Evolutionary conservation across 192 early-diverging fungal species (phyloP).

Genomic region (Backusella morwellensis): DNA sequence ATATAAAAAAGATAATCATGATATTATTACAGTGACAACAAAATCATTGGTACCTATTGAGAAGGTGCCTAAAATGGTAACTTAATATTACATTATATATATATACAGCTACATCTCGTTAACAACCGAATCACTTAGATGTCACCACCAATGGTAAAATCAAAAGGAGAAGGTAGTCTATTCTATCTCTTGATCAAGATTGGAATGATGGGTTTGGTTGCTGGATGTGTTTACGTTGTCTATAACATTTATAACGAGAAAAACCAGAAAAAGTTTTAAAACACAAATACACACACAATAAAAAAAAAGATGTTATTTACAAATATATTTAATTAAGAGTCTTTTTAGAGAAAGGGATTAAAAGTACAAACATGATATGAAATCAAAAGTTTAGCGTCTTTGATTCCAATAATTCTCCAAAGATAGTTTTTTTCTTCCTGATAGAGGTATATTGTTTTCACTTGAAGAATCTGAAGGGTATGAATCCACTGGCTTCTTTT

Average conservation of each 20-base stretch:
- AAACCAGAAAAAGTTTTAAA: background rate
- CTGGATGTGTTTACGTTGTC: background rate
- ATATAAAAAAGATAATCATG: conserved; percentile 34
- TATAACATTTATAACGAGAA: background rate
- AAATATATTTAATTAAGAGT: background rate
- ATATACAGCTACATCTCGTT: too few species aligned
- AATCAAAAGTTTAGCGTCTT: background rate
- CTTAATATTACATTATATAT: background rate
- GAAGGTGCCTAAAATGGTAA: conserved; percentile 20
- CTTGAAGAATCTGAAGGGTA: conserved; percentile 4
- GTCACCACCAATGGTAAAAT: background rate
- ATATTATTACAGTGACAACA: conserved; percentile 49
- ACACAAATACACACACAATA: background rate
- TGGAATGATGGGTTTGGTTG: background rate
- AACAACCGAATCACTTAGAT: background rate
- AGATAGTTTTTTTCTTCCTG: background rate
- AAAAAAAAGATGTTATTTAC: background rate
- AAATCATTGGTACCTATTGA: conserved; percentile 19
- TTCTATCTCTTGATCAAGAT: background rate
- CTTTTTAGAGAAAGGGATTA: background rate
- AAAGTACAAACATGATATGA: background rate
- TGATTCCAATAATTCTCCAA: conserved; percentile 1
- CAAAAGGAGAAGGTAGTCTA: background rate
- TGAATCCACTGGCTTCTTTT: background rate
- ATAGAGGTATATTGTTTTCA: conserved; percentile 7